Evolutionary conservation across 768 basidiomycete genomes (phyloP).

Genomic region (Auriscalpium vulgare): DNA sequence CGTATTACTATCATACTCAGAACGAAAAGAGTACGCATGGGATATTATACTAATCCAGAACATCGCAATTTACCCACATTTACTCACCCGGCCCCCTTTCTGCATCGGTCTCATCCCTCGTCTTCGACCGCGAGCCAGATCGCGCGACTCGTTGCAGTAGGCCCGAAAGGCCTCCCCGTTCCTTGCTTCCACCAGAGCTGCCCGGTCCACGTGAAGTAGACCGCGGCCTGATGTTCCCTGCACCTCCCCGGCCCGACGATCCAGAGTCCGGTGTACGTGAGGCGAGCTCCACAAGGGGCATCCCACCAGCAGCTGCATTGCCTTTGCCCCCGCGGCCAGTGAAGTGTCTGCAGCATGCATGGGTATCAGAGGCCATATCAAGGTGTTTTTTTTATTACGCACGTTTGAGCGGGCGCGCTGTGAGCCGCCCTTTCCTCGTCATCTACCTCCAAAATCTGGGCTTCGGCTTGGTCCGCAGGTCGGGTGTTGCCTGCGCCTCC

Average conservation of each 20-base stretch:
- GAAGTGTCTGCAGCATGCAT: constrained; percentile 39
- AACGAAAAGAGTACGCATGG: too few relatives aligned
- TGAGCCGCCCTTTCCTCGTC: constrained; percentile 30
- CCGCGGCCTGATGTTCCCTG: constrained; percentile 48
- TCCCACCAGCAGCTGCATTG: constrained; percentile 36
- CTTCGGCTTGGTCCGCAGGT: constrained; percentile 19
- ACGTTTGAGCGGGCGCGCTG: constrained; percentile 12
- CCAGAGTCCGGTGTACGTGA: constrained; percentile 23
- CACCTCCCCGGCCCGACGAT: constrained; percentile 51
- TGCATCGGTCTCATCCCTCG: background rate
- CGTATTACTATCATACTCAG: too few relatives aligned
- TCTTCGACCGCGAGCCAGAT: background rate
- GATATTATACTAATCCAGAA: too few relatives aligned
- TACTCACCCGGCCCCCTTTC: background rate
- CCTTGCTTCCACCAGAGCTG: constrained; percentile 12
- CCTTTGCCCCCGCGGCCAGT: constrained; percentile 64
- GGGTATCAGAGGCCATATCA: background rate
- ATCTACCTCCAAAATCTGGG: constrained; percentile 22
- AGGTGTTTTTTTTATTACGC: constrained; percentile 31
- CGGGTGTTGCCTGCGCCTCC: constrained; percentile 58
- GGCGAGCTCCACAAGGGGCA: constrained; percentile 17
- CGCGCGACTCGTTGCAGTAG: constrained; percentile 10
- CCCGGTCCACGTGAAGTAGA: constrained; percentile 26
- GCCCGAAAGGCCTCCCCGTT: constrained; percentile 11
- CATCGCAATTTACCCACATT: too few relatives aligned